Evolutionary conservation across 805 yeast species (phyloP).

Genomic region (Barnettozyma sp.): DNA sequence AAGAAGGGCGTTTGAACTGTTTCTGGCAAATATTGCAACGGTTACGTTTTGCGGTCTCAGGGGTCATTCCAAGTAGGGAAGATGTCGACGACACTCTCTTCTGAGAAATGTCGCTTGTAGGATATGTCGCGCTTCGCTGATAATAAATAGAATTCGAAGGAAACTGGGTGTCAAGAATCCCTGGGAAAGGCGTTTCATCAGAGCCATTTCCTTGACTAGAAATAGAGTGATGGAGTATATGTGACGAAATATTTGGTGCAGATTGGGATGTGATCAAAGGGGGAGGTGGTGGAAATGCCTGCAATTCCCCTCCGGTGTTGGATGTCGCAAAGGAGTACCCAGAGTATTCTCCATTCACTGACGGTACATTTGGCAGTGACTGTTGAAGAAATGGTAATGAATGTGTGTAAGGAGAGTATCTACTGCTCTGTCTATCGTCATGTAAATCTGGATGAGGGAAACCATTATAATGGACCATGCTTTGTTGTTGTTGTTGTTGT

Average conservation of each 20-base stretch:
- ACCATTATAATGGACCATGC: background rate
- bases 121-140: constrained; percentile 19
- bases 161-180: constrained; percentile 16
- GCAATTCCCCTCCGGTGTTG: background rate
- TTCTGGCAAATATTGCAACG: constrained; percentile 56
- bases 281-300: constrained; percentile 4
- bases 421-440: background rate
- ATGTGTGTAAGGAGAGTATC: background rate
- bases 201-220: constrained; percentile 1
- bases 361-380: background rate
- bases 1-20: constrained; percentile 76
- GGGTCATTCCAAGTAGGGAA: constrained; percentile 32
- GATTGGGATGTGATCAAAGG: constrained; percentile 5
- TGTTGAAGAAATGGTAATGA: background rate
- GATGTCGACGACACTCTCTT: constrained; percentile 12
- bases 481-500: background rate
- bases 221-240: background rate
- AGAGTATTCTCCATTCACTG: background rate
- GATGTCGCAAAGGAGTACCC: background rate
- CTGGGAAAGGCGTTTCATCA: constrained; percentile 23
- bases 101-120: constrained; percentile 9
- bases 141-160: constrained; percentile 5
- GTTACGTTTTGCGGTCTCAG: constrained; percentile 39
- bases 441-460: constrained; percentile 1
- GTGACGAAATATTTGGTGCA: constrained; percentile 5